Conservation (phyloP, 352 stramenopile species). For the Plasmopara muralis region DNA sequence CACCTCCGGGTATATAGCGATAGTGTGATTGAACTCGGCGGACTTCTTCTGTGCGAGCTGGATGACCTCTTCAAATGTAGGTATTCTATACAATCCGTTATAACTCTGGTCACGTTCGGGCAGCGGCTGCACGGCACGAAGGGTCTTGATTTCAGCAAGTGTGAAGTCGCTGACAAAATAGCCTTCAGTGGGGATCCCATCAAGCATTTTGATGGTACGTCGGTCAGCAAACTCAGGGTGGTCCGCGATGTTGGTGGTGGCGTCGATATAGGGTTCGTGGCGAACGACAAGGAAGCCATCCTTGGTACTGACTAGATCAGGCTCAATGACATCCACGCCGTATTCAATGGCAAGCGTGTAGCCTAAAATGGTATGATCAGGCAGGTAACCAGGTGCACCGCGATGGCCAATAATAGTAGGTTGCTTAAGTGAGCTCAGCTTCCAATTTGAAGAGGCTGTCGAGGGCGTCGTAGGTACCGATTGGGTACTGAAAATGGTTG, state of each 20-base stretch:
- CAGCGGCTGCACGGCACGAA: conserved; percentile 76
- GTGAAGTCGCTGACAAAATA: conserved; percentile 92
- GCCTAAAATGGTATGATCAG: conserved; percentile 84
- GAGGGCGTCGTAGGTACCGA: conserved; percentile 13
- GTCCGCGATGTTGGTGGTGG: conserved; percentile 83
- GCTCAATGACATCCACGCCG: conserved; percentile 89
- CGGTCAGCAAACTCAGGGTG: conserved; percentile 67
- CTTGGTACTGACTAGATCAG: conserved; percentile 85
- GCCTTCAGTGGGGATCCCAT: conserved; percentile 46
- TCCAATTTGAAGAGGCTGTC: conserved; percentile 11
- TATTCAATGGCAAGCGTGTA: conserved; percentile 88
- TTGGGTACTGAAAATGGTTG: conserved; percentile 4
- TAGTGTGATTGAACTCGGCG: conserved; percentile 42
- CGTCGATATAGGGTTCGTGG: conserved; percentile 86
- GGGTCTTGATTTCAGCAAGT: conserved; percentile 83
- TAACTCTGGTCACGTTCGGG: conserved; percentile 69
- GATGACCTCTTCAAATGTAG: conserved; percentile 87
- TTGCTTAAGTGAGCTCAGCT: conserved; percentile 30
- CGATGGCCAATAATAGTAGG: conserved; percentile 77
- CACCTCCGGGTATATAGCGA: conserved; percentile 85
- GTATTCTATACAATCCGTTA: conserved; percentile 82
- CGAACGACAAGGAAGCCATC: conserved; percentile 77
- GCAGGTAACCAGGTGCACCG: conserved; percentile 83
- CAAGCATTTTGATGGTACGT: conserved; percentile 45
- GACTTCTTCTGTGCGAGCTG: conserved; percentile 65